A percentile compares a stretch with the other conserved stretches of the same genome.
Evolutionary conservation across 2,329 filamentous ascomycete genomes (phyloP).

Genomic region (Xylaria arbuscula): DNA sequence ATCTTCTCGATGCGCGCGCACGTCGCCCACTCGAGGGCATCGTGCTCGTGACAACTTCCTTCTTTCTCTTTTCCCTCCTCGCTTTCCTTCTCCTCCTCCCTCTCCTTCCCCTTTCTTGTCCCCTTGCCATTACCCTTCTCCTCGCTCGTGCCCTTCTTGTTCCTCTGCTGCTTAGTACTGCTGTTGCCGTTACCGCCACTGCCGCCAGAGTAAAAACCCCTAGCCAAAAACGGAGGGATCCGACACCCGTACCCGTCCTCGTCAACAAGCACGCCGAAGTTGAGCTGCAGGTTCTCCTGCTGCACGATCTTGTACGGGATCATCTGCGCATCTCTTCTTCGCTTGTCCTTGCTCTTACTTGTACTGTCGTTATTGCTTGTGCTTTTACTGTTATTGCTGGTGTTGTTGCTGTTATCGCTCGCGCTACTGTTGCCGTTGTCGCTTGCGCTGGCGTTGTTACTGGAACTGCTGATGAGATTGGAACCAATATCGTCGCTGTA

Average conservation of each 20-base stretch:
- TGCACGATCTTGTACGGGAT: constrained; percentile 32
- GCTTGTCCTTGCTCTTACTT: not conserved
- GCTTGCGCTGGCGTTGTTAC: too few relatives aligned
- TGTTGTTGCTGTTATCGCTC: not conserved
- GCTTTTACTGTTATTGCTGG: not conserved
- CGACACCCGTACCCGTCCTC: constrained; percentile 38
- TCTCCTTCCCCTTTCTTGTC: not conserved
- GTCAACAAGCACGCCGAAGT: constrained; percentile 47
- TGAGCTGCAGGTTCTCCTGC: constrained; percentile 43
- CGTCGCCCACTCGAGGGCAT: constrained; percentile 35
- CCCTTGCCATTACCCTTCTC: not conserved
- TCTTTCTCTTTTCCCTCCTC: not conserved
- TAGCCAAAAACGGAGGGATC: constrained; percentile 37
- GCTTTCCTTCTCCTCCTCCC: not conserved
- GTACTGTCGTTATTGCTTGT: not conserved
- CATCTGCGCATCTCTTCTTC: constrained; percentile 19
- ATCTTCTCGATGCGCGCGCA: constrained; percentile 4
- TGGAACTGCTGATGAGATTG: too few relatives aligned
- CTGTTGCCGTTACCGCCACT: too few relatives aligned
- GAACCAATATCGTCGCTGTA: not conserved
- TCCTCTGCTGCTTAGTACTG: too few relatives aligned
- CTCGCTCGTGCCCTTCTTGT: too few relatives aligned
- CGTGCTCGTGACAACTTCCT: constrained; percentile 11
- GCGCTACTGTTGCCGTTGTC: not conserved
- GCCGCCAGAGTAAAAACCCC: not conserved